Conservation (phyloP, 1,139 yeast species). For the Taiozyma onychis region DNA sequence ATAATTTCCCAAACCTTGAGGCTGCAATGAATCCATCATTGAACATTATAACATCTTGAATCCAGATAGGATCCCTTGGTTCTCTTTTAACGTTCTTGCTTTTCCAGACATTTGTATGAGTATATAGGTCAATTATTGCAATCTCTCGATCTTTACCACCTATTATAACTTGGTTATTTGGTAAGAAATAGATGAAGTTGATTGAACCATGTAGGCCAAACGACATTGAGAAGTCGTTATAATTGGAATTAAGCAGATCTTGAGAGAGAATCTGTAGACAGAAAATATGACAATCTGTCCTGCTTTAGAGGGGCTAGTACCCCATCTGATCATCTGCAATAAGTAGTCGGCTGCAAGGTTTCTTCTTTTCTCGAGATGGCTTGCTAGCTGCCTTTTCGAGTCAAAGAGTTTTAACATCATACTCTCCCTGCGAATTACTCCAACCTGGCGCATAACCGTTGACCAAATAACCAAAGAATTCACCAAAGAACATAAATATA, state of each 20-base stretch:
- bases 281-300: no score
- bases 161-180: conserved; percentile 8
- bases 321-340: no score
- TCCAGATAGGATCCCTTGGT: conserved; percentile 19
- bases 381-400: no score
- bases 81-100: conserved; percentile 13
- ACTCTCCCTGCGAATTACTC: no score
- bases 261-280: no score
- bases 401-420: no score
- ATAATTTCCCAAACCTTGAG: conserved; percentile 19
- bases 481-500: no score
- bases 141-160: conserved; percentile 23
- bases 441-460: no score
- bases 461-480: no score
- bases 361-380: no score
- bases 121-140: conserved; percentile 13
- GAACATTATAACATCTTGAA: conserved; percentile 17
- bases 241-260: conserved; percentile 7
- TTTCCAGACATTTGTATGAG: conserved; percentile 18
- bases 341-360: no score
- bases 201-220: conserved; percentile 20
- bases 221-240: conserved; percentile 19
- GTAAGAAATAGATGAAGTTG: conserved; percentile 16
- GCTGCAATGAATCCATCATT: conserved; percentile 14
- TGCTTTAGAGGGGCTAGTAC: no score